Percentiles rank a stretch among this genome's conserved stretches.
These are phyloP conservation scores for Geoglossum glabrum DNA, from an alignment of 495 filamentous ascomycete genomes.

Conservation along the genomic window DNA sequence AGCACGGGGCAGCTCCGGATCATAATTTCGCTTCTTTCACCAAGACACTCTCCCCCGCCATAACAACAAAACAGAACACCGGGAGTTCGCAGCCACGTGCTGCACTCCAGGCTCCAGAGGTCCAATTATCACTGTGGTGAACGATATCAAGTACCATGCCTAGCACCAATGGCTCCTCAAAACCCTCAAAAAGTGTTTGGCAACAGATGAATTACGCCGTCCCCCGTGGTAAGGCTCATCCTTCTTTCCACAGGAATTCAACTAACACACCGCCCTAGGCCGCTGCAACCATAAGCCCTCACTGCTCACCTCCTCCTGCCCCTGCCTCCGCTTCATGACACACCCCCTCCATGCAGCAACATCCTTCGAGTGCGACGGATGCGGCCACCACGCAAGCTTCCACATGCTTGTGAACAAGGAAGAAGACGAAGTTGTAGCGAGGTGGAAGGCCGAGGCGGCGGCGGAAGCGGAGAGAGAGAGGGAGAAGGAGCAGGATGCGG, in stretches of 20 bases:
- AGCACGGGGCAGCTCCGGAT: too few relatives aligned
- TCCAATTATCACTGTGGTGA: too few relatives aligned
- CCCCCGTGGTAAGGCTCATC: neutral
- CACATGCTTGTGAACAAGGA: conserved; percentile 29
- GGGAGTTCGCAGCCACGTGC: too few relatives aligned
- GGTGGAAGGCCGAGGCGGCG: conserved; percentile 20
- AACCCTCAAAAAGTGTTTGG: neutral
- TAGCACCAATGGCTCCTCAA: neutral
- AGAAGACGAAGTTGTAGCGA: conserved; percentile 25
- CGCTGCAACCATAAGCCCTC: conserved; percentile 23
- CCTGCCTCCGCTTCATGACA: conserved; percentile 36
- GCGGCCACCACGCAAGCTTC: conserved; percentile 32
- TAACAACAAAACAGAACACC: too few relatives aligned
- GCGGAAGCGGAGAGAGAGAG: neutral
- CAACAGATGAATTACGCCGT: neutral
- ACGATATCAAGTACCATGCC: neutral
- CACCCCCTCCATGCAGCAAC: conserved; percentile 33
- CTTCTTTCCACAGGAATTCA: neutral
- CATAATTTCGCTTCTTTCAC: too few relatives aligned
- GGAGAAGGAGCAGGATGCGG: neutral
- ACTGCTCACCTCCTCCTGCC: conserved; percentile 24
- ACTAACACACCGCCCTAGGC: conserved; percentile 17
- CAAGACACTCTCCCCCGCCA: too few relatives aligned
- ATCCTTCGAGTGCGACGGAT: conserved; percentile 34
- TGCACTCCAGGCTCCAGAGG: too few relatives aligned